Evolutionary conservation across 202 grass and related monocot genomes (phyloP).

Genomic region (Carex sylvatica): DNA sequence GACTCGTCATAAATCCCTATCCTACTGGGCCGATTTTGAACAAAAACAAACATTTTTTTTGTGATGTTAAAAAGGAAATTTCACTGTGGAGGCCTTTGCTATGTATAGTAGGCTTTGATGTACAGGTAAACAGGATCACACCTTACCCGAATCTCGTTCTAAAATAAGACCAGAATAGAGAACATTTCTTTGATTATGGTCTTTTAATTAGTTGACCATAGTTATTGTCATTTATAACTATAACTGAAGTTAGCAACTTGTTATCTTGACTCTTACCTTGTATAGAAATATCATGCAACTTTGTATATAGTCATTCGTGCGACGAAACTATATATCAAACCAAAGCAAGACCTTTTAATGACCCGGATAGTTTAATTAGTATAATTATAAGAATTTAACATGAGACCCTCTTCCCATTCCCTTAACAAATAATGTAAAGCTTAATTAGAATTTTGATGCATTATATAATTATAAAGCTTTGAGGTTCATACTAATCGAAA

Average conservation of each 20-base stretch:
- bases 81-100: neutral
- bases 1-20: too few species aligned
- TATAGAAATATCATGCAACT: neutral
- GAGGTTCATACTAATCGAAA: neutral
- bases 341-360: neutral
- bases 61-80: neutral
- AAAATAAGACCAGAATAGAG: neutral
- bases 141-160: neutral
- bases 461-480: neutral
- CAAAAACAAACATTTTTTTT: neutral
- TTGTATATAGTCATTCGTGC: neutral
- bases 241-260: slow-evolving; percentile 11
- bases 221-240: neutral
- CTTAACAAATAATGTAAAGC: neutral
- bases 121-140: neutral
- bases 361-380: neutral
- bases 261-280: slow-evolving; percentile 14
- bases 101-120: neutral
- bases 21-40: too few species aligned
- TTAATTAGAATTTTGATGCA: neutral
- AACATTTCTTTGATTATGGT: neutral
- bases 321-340: neutral
- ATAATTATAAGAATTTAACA: neutral
- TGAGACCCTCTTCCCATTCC: neutral
- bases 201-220: neutral